Base-by-base conservation (phyloP, 1,139 yeast species). In the Cylindricascospora bacillispora region DNA sequence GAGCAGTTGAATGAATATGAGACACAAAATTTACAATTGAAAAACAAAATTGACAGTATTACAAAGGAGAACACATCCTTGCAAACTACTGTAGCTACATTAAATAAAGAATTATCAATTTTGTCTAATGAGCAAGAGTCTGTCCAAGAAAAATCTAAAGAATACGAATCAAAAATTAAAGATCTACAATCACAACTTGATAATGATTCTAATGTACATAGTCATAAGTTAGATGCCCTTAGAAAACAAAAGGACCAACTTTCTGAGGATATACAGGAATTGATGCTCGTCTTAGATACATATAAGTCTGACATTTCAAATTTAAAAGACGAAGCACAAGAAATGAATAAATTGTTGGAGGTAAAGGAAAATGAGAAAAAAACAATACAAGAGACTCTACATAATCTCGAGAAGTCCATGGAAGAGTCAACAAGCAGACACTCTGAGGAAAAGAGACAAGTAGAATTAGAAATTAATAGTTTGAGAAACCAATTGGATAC, bases 111-210 rank as follows among this genome's bases (percentile, higher is more conserved):
- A 45, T 62, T 70, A 19, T 54, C 58, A 2, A 67, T 65, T 26
- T 55, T 80, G 35, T 79, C 76, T 40, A 60, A 60, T 23, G 93
- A 82, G 48, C 72, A 82, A 45, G 86, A 78, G 37, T 58, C 69
- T 28, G 53, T 80, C 26, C 67, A 75, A 13, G 59, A 53, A 25
- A 70, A 73, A 19, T 56, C 40, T 13, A 20, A 33, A 11, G 31
- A 37, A 13, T 35, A 47, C 22, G 44, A 42, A 26, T 25, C 28
- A 4, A 28, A 34, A 26, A 33, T 43, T 18, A 50, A 41, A 21
- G 40, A 33, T 15, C 29, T 45, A 26, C 47, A 46, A 24, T 35
- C 33, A 4, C 38, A 49, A 29, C 31, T 52, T 3, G 49, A 48
- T 32, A 35, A 32, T 11, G 35, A 28, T 14, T 33, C 31, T 29